Evolutionary conservation across 345 rosid species (phyloP).

Genomic region (Moricandia moricandioides): DNA sequence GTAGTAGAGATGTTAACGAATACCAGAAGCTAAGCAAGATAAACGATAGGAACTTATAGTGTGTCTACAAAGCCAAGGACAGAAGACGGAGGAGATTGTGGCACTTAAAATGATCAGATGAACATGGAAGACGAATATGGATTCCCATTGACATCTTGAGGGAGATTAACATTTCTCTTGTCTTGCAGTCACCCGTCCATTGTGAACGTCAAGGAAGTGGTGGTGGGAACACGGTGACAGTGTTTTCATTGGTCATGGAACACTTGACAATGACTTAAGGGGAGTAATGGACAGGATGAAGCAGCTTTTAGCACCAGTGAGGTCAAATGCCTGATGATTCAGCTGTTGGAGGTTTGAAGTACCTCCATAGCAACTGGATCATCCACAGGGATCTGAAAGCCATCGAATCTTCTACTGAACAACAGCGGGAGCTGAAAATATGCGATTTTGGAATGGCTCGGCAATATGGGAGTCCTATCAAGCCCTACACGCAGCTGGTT

Average conservation of each 20-base stretch:
- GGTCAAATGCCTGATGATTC: slow-evolving; percentile 82
- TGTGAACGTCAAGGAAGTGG: slow-evolving; percentile 83
- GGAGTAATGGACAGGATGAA: slow-evolving; percentile 70
- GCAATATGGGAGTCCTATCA: slow-evolving; percentile 73
- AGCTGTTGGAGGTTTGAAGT: slow-evolving; percentile 76
- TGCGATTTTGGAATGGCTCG: slow-evolving; percentile 91
- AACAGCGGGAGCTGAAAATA: slow-evolving; percentile 69
- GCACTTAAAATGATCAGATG: slow-evolving; percentile 84
- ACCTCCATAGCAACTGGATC: slow-evolving; percentile 93
- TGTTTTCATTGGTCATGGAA: slow-evolving; percentile 93
- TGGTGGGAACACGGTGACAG: slow-evolving; percentile 56
- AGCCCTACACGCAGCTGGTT: slow-evolving; percentile 76
- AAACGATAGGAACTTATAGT: slow-evolving; percentile 89
- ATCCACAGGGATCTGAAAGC: slow-evolving; percentile 87
- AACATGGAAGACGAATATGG: slow-evolving; percentile 67
- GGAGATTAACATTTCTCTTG: slow-evolving; percentile 78
- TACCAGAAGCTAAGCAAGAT: slow-evolving; percentile 72
- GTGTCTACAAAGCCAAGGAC: slow-evolving; percentile 79
- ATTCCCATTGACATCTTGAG: slow-evolving; percentile 81
- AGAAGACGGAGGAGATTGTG: slow-evolving; percentile 66
- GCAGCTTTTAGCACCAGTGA: slow-evolving; percentile 80
- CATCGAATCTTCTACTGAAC: slow-evolving; percentile 78
- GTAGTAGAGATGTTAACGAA: slow-evolving; percentile 70
- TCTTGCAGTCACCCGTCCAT: slow-evolving; percentile 69
- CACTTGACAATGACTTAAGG: slow-evolving; percentile 80